Evolutionary conservation across 345 rosid genomes (phyloP), one percentile per base, ranked within the genome.

Genomic region (Hevea brasiliensis): DNA sequence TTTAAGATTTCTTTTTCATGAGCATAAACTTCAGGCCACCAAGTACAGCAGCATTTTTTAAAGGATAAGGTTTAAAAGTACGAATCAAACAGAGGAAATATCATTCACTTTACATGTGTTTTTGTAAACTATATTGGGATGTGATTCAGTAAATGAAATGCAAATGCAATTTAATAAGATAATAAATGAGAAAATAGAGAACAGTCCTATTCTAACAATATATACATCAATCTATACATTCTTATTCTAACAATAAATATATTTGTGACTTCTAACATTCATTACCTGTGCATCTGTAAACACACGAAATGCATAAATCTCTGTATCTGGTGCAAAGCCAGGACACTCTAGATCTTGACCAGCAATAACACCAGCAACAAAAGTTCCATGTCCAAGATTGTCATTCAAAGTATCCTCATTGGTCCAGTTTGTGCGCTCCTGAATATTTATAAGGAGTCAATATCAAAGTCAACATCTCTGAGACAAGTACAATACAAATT

Each of bases 351-450:
- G 61, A 83, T 90, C 88, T 72, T 77, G 89, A 79, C 98, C 98
- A 80, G 98, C 96, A 81, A 94, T 80, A 71, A 94, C 97, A 82
- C 98, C 98, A 17, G 98, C 98, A 69, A 94, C 98, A 86, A 94
- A 94, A 14, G 98, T 94, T 79, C 98, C 98, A 77, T 94, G 98
- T 37, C 98, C 98, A 80, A 94, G 97, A 77, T 94, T 94, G 85
- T 94, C 98, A 88, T 92, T 94, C 79, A 94, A 83, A 68, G 98
- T 94, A 81, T 91, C 89, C 79, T 94, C 98, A 71, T 90, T 90
- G 17, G 98, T 94, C 98, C 98, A 94, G 78, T 94, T 94, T 29
- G 98, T 92, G 64, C 98, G 98, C 74, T 92, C 98, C 98, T 94
- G 75, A 81, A 75, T 81, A 75, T 75, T 68, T 67, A 47, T 71